Evolutionary conservation across 2,329 filamentous ascomycete genomes (phyloP).

Genomic region (Hypoxylon sp.): DNA sequence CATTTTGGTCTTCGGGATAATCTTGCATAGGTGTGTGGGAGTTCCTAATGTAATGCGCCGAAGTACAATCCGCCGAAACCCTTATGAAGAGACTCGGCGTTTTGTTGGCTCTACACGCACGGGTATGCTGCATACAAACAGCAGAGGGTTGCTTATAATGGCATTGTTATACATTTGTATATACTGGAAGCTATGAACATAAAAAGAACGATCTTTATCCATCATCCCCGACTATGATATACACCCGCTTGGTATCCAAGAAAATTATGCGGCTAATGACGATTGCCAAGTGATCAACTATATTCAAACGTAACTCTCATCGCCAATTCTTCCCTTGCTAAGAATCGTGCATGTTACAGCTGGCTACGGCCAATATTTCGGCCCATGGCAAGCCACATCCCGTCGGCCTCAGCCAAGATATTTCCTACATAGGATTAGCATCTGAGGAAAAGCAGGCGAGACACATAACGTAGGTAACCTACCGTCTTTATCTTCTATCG

Average conservation of each 20-base stretch:
- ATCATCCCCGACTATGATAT: too few relatives aligned
- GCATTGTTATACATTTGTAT: constrained; percentile 23
- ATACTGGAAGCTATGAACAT: constrained; percentile 18
- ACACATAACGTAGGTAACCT: constrained; percentile 9
- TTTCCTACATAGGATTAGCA: constrained; percentile 30
- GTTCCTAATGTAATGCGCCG: constrained; percentile 6
- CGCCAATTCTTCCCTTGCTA: too few relatives aligned
- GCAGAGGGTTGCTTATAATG: constrained; percentile 1
- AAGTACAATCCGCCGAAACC: too few relatives aligned
- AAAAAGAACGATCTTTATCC: background rate
- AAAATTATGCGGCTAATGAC: too few relatives aligned
- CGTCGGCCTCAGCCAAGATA: constrained; percentile 36
- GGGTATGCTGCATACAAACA: too few relatives aligned
- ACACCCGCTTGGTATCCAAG: too few relatives aligned
- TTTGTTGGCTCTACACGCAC: background rate
- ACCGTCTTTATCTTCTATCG: constrained; percentile 44
- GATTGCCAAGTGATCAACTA: too few relatives aligned
- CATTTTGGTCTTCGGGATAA: constrained; percentile 6
- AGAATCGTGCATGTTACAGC: too few relatives aligned
- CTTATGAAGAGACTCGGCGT: too few relatives aligned
- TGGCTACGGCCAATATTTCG: constrained; percentile 32
- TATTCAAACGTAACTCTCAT: too few relatives aligned
- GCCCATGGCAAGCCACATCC: constrained; percentile 34
- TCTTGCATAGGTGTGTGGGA: constrained; percentile 1
- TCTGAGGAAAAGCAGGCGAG: too few relatives aligned